These are phyloP conservation scores for Friedmanniomyces simplex DNA, from an alignment of 495 filamentous ascomycete species.

Conservation along the genomic window DNA sequence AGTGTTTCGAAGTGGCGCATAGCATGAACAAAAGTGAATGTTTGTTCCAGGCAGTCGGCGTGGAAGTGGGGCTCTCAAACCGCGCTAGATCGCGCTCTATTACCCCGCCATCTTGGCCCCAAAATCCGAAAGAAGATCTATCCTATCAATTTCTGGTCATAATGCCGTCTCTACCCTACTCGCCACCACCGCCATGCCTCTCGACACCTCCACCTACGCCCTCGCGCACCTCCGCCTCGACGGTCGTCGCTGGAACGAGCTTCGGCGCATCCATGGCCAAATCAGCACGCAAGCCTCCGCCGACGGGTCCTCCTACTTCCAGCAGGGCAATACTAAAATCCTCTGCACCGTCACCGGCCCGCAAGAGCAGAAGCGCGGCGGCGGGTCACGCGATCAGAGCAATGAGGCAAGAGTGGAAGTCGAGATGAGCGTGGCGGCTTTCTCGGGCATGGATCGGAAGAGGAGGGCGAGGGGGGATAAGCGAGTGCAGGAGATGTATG, in stretches of 20 bases:
- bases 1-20: not conserved
- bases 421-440: conserved; percentile 75
- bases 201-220: conserved; percentile 80
- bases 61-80: not conserved
- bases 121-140: not conserved
- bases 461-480: conserved; percentile 62
- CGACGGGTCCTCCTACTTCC: conserved; percentile 80
- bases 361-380: conserved; percentile 49
- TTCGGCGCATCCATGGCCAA: conserved; percentile 77
- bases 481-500: conserved; percentile 64
- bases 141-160: no score
- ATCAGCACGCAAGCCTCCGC: conserved; percentile 84
- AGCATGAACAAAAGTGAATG: conserved; percentile 1
- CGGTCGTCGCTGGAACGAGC: conserved; percentile 95
- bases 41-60: not conserved
- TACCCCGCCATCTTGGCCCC: not conserved
- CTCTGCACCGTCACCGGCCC: conserved; percentile 87
- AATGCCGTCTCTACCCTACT: not conserved
- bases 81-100: not conserved
- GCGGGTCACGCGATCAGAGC: conserved; percentile 32
- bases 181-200: conserved; percentile 24
- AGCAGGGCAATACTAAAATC: conserved; percentile 94
- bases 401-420: conserved; percentile 55
- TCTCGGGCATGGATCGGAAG: conserved; percentile 79
- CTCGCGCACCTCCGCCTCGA: conserved; percentile 83